These are phyloP conservation scores for Pyrus betulifolia DNA, from an alignment of 306 rosid species.

Conservation along the genomic window DNA sequence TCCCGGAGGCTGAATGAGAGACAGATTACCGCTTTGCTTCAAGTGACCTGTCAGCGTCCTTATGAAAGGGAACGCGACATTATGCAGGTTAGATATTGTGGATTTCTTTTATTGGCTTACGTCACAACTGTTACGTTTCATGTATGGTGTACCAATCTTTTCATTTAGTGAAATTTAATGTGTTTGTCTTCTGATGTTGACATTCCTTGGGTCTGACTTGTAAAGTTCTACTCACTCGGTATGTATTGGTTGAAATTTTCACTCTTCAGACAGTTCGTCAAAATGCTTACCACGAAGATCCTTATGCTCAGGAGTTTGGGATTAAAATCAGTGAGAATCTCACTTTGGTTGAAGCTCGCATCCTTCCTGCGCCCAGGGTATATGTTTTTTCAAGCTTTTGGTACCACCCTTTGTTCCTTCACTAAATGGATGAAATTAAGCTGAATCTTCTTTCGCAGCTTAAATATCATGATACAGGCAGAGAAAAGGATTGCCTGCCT, in stretches of 20 bases:
- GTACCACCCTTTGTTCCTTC: neutral
- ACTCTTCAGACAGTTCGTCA: slow-evolving; percentile 62
- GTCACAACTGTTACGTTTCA: neutral
- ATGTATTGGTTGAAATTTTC: neutral
- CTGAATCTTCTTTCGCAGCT: slow-evolving; percentile 38
- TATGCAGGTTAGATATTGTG: slow-evolving; percentile 47
- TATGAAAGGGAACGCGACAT: slow-evolving; percentile 73
- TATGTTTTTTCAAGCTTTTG: neutral
- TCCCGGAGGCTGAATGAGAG: slow-evolving; percentile 75
- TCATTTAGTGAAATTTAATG: neutral
- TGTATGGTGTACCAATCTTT: neutral
- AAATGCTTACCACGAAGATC: slow-evolving; percentile 77
- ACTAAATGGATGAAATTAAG: neutral
- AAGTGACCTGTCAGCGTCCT: slow-evolving; percentile 94
- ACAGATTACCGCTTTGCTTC: slow-evolving; percentile 82
- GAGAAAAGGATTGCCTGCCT: slow-evolving; percentile 84
- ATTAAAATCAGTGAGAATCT: slow-evolving; percentile 79
- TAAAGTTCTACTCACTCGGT: neutral
- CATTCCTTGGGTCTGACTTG: neutral
- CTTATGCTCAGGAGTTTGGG: slow-evolving; percentile 87
- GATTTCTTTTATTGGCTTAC: neutral
- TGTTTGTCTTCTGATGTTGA: neutral
- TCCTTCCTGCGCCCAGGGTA: slow-evolving; percentile 95
- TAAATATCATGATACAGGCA: slow-evolving; percentile 90
- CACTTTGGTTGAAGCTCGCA: slow-evolving; percentile 94